These are phyloP conservation scores for Suillus americanus DNA, from an alignment of 768 basidiomycete species.

Conservation along the genomic window DNA sequence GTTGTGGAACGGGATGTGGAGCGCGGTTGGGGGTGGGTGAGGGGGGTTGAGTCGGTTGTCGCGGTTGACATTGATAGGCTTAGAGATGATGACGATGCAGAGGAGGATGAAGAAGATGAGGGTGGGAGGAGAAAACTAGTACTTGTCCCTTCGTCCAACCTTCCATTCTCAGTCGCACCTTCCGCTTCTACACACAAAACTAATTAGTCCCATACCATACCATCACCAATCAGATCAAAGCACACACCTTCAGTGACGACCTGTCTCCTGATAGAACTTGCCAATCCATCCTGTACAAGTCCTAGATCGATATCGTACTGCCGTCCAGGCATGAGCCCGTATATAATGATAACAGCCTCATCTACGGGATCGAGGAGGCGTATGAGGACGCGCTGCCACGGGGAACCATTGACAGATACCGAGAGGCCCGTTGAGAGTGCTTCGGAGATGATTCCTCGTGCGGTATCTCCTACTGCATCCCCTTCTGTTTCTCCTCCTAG, in stretches of 20 bases:
- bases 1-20: slow-evolving; percentile 22
- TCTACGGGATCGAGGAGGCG: slow-evolving; percentile 79
- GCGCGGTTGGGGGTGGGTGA: slow-evolving; percentile 23
- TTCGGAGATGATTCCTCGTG: slow-evolving; percentile 55
- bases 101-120: not conserved
- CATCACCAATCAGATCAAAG: not conserved
- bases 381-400: slow-evolving; percentile 79
- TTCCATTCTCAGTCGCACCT: slow-evolving; percentile 23
- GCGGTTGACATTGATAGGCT: slow-evolving; percentile 25
- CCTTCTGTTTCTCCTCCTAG: slow-evolving; percentile 16
- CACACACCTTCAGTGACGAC: slow-evolving; percentile 65
- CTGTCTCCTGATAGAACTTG: slow-evolving; percentile 50
- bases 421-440: slow-evolving; percentile 64
- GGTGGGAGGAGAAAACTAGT: slow-evolving; percentile 4
- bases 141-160: slow-evolving; percentile 16
- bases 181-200: slow-evolving; percentile 19
- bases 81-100: slow-evolving; percentile 38
- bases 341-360: slow-evolving; percentile 89
- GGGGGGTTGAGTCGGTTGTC: slow-evolving; percentile 27
- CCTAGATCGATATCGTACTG: slow-evolving; percentile 90
- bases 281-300: slow-evolving; percentile 61
- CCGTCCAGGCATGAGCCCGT: slow-evolving; percentile 83
- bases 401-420: slow-evolving; percentile 76
- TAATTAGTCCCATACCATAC: slow-evolving; percentile 10
- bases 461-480: slow-evolving; percentile 33